Evolutionary conservation across 257 asterid genomes (phyloP).

Genomic region (Phtheirospermum japonicum): DNA sequence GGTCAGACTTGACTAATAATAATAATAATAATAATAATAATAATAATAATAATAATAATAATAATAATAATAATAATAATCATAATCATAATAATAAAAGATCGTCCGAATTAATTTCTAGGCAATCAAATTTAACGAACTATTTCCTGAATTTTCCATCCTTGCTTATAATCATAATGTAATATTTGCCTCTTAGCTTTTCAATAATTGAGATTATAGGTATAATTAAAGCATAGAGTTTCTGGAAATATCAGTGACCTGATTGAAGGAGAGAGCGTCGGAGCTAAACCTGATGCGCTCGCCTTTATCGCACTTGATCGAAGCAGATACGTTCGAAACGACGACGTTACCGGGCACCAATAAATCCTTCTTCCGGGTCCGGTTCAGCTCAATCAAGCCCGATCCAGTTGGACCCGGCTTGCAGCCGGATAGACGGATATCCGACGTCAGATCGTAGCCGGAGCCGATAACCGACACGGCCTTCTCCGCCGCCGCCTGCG

Average conservation of each 20-base stretch:
- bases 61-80: no score
- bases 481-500: constrained; percentile 81
- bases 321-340: constrained; percentile 50
- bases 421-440: constrained; percentile 76
- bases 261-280: constrained; percentile 73
- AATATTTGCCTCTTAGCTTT: no score
- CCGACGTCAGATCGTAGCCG: constrained; percentile 79
- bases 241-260: constrained; percentile 39
- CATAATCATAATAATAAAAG: no score
- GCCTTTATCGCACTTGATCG: constrained; percentile 96
- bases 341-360: constrained; percentile 75
- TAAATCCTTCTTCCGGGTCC: constrained; percentile 51
- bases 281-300: constrained; percentile 93
- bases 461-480: constrained; percentile 83
- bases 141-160: no score
- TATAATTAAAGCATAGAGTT: no score
- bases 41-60: no score
- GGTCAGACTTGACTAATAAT: constrained; percentile 37
- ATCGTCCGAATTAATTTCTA: no score
- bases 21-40: no score
- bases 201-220: no score
- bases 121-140: no score
- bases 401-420: constrained; percentile 65
- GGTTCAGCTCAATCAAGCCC: constrained; percentile 64
- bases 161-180: no score